These are phyloP conservation scores for Murraya koenigii DNA, from an alignment of 345 rosid genomes.

Conservation along the genomic window DNA sequence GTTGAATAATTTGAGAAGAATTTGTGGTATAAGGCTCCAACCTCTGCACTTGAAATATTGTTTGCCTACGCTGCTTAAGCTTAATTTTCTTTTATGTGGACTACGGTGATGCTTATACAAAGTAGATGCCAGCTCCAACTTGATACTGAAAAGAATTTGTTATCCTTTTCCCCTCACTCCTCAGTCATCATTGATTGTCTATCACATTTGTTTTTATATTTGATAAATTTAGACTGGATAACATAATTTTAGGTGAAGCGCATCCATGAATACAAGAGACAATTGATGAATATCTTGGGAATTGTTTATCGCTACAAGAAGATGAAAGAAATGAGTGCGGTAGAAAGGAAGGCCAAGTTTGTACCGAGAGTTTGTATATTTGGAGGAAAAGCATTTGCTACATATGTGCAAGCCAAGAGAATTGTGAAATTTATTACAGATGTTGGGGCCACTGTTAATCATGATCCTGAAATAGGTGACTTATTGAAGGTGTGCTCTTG, in stretches of 20 bases:
- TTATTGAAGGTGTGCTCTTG: slow-evolving; percentile 54
- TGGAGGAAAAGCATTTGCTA: slow-evolving; percentile 83
- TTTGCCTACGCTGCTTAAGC: neutral
- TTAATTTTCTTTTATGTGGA: neutral
- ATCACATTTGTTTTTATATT: neutral
- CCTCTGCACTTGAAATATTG: neutral
- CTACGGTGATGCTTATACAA: neutral
- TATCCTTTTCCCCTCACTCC: neutral
- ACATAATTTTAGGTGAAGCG: slow-evolving; percentile 56
- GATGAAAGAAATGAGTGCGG: slow-evolving; percentile 70
- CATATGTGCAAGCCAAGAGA: slow-evolving; percentile 81
- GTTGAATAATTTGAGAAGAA: neutral
- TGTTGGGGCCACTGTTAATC: slow-evolving; percentile 63
- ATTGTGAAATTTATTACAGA: slow-evolving; percentile 74
- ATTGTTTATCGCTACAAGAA: slow-evolving; percentile 69
- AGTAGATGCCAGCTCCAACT: neutral
- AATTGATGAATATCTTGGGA: slow-evolving; percentile 68
- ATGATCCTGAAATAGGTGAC: slow-evolving; percentile 74
- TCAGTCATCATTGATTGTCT: neutral
- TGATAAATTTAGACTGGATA: neutral
- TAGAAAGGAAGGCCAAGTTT: slow-evolving; percentile 46
- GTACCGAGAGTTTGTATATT: slow-evolving; percentile 77
- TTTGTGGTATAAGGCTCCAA: neutral
- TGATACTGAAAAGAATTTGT: neutral
- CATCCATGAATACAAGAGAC: slow-evolving; percentile 79